Evolutionary conservation across 768 basidiomycete genomes (phyloP).

Genomic region (Boletus reticuloceps): DNA sequence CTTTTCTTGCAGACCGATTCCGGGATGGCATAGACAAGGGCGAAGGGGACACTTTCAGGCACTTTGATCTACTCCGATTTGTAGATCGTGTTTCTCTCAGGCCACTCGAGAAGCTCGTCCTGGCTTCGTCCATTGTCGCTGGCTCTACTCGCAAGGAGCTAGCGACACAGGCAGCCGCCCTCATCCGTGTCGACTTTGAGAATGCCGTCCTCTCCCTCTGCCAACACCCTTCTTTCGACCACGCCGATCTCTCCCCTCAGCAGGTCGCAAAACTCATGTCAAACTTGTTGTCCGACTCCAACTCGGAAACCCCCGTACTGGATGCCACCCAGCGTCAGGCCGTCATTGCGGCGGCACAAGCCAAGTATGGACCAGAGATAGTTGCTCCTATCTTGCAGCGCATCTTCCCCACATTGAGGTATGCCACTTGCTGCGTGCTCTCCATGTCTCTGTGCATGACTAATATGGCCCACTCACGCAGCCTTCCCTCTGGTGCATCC

Average conservation of each 20-base stretch:
- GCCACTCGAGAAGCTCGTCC: conserved; percentile 75
- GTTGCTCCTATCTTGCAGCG: conserved; percentile 71
- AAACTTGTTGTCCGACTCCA: conserved; percentile 71
- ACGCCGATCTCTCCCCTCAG: conserved; percentile 69
- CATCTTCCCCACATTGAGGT: conserved; percentile 77
- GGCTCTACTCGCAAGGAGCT: conserved; percentile 60
- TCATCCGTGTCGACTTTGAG: conserved; percentile 78
- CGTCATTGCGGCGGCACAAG: conserved; percentile 69
- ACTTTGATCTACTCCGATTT: conserved; percentile 82
- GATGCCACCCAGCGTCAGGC: conserved; percentile 74
- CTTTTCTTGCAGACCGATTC: conserved; percentile 86
- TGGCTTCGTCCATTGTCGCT: conserved; percentile 72
- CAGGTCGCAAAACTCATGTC: conserved; percentile 79
- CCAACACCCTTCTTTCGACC: conserved; percentile 79
- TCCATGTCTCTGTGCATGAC: conserved; percentile 8
- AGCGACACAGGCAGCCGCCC: conserved; percentile 53
- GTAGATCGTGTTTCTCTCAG: conserved; percentile 78
- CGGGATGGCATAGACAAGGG: conserved; percentile 87
- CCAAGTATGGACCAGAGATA: conserved; percentile 78
- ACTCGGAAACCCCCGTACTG: conserved; percentile 66
- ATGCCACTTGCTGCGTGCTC: conserved; percentile 19
- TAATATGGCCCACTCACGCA: conserved; percentile 30
- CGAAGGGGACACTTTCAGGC: conserved; percentile 78
- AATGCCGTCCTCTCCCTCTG: conserved; percentile 72
- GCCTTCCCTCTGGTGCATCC: conserved; percentile 63